phyloP scores from a whole-genome alignment of 306 rosid genomes.

The Castanea crenata region DNA sequence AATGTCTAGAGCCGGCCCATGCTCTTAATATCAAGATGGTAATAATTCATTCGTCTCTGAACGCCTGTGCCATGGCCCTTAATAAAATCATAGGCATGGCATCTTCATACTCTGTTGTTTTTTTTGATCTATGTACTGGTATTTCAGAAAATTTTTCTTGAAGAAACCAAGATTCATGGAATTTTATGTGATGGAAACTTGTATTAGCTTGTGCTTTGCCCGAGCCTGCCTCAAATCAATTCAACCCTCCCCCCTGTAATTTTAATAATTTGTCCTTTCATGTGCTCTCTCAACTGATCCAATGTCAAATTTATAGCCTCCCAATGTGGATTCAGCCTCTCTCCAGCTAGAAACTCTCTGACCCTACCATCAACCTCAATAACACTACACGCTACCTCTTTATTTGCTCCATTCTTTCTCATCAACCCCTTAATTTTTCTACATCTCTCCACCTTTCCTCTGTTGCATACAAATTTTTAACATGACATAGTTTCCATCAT shows the following conservation, averaged over 20 bases:
- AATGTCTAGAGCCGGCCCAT: no score
- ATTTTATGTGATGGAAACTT: neutral
- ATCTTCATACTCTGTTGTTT: neutral
- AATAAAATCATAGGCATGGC: neutral
- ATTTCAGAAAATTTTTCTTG: no score
- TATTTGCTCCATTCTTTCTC: slow-evolving; percentile 45
- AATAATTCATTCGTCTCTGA: no score
- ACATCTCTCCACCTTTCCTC: slow-evolving; percentile 60
- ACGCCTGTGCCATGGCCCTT: neutral
- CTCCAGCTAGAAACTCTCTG: slow-evolving; percentile 55
- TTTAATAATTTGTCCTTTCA: slow-evolving; percentile 40
- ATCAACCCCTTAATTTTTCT: slow-evolving; percentile 53
- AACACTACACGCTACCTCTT: slow-evolving; percentile 62
- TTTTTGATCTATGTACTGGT: neutral
- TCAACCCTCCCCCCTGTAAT: neutral
- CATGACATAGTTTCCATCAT: slow-evolving; percentile 53
- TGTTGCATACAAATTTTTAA: slow-evolving; percentile 56
- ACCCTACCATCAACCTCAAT: slow-evolving; percentile 58
- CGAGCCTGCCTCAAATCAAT: neutral
- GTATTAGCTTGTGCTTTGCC: neutral
- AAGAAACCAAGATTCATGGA: neutral
- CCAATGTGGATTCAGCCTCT: slow-evolving; percentile 20
- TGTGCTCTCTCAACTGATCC: slow-evolving; percentile 53
- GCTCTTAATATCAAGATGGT: no score
- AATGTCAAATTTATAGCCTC: slow-evolving; percentile 37